Percentiles rank a stretch among this genome's conserved stretches.
These are phyloP conservation scores for Cynanchum wilfordii DNA, from an alignment of 257 asterid genomes.

Conservation along the genomic window DNA sequence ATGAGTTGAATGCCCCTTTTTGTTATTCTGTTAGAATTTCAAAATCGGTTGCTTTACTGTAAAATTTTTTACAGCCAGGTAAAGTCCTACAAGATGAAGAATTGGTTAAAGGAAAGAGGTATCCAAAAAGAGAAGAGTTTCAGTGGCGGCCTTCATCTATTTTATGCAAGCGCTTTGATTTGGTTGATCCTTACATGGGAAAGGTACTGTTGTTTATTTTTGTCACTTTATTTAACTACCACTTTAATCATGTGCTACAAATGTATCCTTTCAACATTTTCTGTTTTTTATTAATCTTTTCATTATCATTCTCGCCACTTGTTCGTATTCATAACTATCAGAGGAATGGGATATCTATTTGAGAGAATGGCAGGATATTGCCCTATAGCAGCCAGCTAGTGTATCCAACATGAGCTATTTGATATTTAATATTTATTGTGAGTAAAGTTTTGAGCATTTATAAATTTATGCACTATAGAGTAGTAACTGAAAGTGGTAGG, in stretches of 20 bases:
- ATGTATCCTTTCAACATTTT: not conserved
- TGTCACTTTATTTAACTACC: not conserved
- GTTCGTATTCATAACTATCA: not conserved
- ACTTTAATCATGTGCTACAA: not conserved
- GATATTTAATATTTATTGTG: not conserved
- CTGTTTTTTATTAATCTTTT: not conserved
- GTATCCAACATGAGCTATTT: not conserved
- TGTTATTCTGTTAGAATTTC: constrained; percentile 11
- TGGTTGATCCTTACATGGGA: constrained; percentile 91
- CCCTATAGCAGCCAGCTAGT: not conserved
- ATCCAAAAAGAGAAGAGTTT: constrained; percentile 87
- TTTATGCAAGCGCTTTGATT: constrained; percentile 96
- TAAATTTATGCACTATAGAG: not conserved
- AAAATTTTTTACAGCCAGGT: constrained; percentile 38
- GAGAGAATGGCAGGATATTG: not conserved
- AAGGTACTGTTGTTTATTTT: constrained; percentile 48
- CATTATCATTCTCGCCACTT: not conserved
- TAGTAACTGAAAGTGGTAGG: not conserved
- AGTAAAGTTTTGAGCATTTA: not conserved
- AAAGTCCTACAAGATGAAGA: constrained; percentile 43
- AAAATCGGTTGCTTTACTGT: constrained; percentile 9
- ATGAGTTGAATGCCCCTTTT: constrained; percentile 17
- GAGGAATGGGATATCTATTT: not conserved
- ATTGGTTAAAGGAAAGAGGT: constrained; percentile 35
- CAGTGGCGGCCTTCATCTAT: constrained; percentile 93